A percentile compares a stretch with the other conserved stretches of the same genome.
Evolutionary conservation across 2,329 filamentous ascomycete genomes (phyloP).

Genomic region (Coleophoma cylindrospora): DNA sequence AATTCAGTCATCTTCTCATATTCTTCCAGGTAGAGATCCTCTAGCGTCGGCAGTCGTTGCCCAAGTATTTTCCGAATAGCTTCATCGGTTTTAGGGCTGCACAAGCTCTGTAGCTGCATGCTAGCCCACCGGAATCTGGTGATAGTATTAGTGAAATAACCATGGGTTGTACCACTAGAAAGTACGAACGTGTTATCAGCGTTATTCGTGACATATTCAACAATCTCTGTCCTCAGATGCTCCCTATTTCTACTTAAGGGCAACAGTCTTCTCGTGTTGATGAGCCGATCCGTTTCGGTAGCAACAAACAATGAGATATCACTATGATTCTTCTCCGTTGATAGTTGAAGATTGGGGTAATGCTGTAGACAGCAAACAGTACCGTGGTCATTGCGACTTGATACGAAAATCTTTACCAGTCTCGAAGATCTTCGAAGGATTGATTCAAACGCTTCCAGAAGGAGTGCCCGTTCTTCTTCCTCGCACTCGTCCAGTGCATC

Average conservation of each 20-base stretch:
- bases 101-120: slow-evolving; percentile 9
- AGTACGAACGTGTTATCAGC: slow-evolving; percentile 5
- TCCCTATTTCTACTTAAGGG: background rate
- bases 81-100: slow-evolving; percentile 4
- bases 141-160: background rate
- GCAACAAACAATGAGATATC: slow-evolving; percentile 6
- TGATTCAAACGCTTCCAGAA: background rate
- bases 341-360: slow-evolving; percentile 5
- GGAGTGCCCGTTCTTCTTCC: background rate
- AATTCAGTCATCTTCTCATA: slow-evolving; percentile 1
- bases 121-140: slow-evolving; percentile 10
- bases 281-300: background rate
- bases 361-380: background rate
- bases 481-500: background rate
- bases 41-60: slow-evolving; percentile 5
- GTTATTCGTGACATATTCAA: slow-evolving; percentile 1
- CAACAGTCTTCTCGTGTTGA: background rate
- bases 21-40: slow-evolving; percentile 5
- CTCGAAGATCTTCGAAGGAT: background rate
- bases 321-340: slow-evolving; percentile 2
- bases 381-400: background rate
- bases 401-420: background rate
- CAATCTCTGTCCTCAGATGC: slow-evolving; percentile 3
- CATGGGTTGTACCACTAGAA: background rate
- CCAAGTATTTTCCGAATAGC: slow-evolving; percentile 5